Evolutionary conservation across 2,329 filamentous ascomycete genomes (phyloP).

Genomic region (Madurella mycetomatis): DNA sequence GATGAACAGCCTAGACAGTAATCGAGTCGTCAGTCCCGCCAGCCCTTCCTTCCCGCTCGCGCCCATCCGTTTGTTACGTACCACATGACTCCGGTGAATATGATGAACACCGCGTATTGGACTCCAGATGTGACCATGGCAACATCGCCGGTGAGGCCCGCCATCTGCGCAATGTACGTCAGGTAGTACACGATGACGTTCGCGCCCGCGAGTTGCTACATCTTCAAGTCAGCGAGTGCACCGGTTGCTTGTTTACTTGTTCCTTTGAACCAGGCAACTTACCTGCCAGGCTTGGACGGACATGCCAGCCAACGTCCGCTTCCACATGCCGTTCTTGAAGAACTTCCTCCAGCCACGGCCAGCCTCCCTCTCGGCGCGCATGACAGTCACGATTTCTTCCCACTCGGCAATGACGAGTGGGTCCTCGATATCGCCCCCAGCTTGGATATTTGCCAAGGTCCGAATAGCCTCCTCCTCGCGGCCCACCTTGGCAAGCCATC

Average conservation of each 20-base stretch:
- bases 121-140: constrained; percentile 42
- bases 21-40: not conserved
- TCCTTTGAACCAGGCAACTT: constrained; percentile 7
- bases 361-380: constrained; percentile 35
- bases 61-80: constrained; percentile 1
- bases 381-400: constrained; percentile 45
- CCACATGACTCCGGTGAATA: constrained; percentile 41
- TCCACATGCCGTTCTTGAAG: constrained; percentile 51
- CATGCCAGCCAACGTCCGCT: constrained; percentile 51
- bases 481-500: constrained; percentile 60
- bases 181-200: constrained; percentile 57
- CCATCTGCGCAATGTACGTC: constrained; percentile 58
- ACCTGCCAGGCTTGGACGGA: constrained; percentile 54
- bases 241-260: not conserved
- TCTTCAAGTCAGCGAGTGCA: constrained; percentile 12
- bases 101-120: constrained; percentile 44
- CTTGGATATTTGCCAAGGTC: constrained; percentile 54
- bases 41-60: not conserved
- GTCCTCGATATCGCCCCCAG: constrained; percentile 48
- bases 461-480: constrained; percentile 53
- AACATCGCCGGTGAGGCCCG: constrained; percentile 45
- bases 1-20: constrained; percentile 32
- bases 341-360: constrained; percentile 37
- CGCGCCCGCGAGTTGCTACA: constrained; percentile 46
- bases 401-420: constrained; percentile 55